Evolutionary conservation across 2,329 filamentous ascomycete genomes (phyloP).

Genomic region (Sphaceloma murrayae): DNA sequence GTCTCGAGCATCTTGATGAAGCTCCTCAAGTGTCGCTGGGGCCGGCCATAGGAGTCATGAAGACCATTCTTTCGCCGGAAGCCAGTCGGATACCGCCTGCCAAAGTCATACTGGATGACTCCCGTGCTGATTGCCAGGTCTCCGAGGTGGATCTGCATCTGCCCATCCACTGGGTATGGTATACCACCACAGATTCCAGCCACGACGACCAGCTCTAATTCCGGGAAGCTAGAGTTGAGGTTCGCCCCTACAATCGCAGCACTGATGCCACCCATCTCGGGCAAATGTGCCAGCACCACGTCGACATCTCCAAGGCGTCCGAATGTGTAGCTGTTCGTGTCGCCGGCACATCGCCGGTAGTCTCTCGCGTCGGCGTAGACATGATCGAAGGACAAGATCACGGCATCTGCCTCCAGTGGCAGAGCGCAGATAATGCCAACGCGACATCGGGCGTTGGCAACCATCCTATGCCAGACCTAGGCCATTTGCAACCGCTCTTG

Average conservation of each 20-base stretch:
- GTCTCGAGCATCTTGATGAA: conserved; percentile 16
- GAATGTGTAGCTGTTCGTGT: conserved; percentile 22
- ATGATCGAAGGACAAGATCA: neutral
- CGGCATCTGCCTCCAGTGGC: neutral
- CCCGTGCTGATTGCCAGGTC: conserved; percentile 29
- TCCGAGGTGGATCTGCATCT: conserved; percentile 23
- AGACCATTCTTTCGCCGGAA: conserved; percentile 1
- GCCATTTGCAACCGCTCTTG: too few species aligned
- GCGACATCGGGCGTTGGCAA: too few species aligned
- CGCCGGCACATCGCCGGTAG: too few species aligned
- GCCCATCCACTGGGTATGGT: conserved; percentile 3
- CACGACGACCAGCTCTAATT: conserved; percentile 20
- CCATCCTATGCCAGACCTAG: too few species aligned
- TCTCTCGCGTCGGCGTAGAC: too few species aligned
- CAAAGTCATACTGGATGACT: conserved; percentile 26
- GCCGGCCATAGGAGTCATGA: neutral
- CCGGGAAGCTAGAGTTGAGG: conserved; percentile 20
- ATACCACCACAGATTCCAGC: conserved; percentile 23
- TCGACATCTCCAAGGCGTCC: conserved; percentile 20
- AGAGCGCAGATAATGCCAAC: neutral
- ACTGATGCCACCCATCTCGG: conserved; percentile 19
- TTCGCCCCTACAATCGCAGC: conserved; percentile 19
- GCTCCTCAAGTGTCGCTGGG: conserved; percentile 3
- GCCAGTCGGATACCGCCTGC: conserved; percentile 1
- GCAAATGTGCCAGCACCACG: conserved; percentile 21